These are phyloP conservation scores for Solanum appendiculatum DNA, from an alignment of 257 asterid genomes.

Conservation along the genomic window DNA sequence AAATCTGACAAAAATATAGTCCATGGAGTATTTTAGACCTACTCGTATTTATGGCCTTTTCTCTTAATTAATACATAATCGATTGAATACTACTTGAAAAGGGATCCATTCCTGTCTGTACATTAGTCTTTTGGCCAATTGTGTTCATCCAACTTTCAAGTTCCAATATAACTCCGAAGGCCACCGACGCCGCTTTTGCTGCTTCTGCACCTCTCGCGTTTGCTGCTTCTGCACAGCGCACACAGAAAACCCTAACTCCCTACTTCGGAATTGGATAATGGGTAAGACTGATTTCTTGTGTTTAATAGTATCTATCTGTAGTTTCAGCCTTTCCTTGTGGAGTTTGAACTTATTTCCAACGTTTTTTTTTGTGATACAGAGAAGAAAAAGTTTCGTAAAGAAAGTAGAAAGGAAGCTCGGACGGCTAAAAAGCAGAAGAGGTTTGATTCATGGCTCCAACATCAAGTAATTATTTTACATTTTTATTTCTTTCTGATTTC, in stretches of 20 bases:
- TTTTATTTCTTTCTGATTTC: not conserved
- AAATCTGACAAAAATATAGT: too few relatives aligned
- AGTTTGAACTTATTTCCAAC: not conserved
- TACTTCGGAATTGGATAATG: not conserved
- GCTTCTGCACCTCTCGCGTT: not conserved
- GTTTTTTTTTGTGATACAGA: not conserved
- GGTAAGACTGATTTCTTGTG: not conserved
- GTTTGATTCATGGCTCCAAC: slow-evolving; percentile 61
- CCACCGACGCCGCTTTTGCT: not conserved
- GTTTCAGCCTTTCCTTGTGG: not conserved
- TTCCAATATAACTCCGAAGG: too few relatives aligned
- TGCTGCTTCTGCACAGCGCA: too few relatives aligned
- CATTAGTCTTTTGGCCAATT: too few relatives aligned
- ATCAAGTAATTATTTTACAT: slow-evolving; percentile 2
- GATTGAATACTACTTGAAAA: too few relatives aligned
- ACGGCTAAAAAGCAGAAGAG: slow-evolving; percentile 38
- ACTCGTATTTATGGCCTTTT: too few relatives aligned
- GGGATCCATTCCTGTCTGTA: too few relatives aligned
- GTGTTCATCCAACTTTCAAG: too few relatives aligned
- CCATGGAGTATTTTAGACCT: too few relatives aligned
- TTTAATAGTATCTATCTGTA: not conserved
- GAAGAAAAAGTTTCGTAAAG: slow-evolving; percentile 34
- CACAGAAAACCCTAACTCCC: not conserved
- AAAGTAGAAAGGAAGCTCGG: slow-evolving; percentile 62
- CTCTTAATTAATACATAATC: too few relatives aligned